phyloP scores from a whole-genome alignment of 768 basidiomycete species.

The Agaricus sinodeliciosus region DNA sequence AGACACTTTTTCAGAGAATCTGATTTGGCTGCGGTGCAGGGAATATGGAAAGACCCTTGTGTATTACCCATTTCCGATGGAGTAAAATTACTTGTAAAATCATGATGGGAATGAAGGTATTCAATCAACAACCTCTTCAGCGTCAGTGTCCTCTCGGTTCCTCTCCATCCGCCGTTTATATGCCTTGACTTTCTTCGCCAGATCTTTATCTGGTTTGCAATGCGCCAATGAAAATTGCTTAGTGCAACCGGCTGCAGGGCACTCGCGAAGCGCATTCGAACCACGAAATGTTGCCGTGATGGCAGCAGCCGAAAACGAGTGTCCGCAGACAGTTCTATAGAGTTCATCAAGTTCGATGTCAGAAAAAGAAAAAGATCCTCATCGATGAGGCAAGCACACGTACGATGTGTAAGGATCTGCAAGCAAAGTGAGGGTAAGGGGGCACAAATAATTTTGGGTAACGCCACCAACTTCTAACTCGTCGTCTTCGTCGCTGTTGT shows the following conservation, averaged over 20 bases:
- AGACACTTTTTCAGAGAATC: too few species aligned
- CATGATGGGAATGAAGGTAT: not conserved
- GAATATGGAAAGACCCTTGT: too few species aligned
- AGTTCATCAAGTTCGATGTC: slow-evolving; percentile 6
- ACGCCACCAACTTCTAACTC: slow-evolving; percentile 86
- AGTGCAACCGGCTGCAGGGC: slow-evolving; percentile 71
- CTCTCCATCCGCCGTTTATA: slow-evolving; percentile 46
- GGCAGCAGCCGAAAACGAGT: slow-evolving; percentile 74
- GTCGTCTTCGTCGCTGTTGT: slow-evolving; percentile 79
- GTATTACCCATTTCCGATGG: too few species aligned
- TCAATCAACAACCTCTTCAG: slow-evolving; percentile 52
- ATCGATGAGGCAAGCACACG: slow-evolving; percentile 20
- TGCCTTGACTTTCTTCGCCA: slow-evolving; percentile 59
- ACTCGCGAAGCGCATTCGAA: slow-evolving; percentile 30
- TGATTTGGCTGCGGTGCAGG: too few species aligned
- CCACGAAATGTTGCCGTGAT: slow-evolving; percentile 57
- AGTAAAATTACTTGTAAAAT: not conserved
- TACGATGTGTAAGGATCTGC: slow-evolving; percentile 81
- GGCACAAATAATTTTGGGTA: slow-evolving; percentile 80
- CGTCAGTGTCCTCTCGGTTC: slow-evolving; percentile 46
- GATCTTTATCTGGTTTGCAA: slow-evolving; percentile 46
- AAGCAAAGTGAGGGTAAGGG: slow-evolving; percentile 62
- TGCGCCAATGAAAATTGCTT: slow-evolving; percentile 45
- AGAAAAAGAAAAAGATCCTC: not conserved
- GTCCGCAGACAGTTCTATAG: slow-evolving; percentile 59